Evolutionary conservation across 306 rosid species (phyloP), one percentile per base, ranked within the genome.

Genomic region (Cotoneaster glaucophyllus): DNA sequence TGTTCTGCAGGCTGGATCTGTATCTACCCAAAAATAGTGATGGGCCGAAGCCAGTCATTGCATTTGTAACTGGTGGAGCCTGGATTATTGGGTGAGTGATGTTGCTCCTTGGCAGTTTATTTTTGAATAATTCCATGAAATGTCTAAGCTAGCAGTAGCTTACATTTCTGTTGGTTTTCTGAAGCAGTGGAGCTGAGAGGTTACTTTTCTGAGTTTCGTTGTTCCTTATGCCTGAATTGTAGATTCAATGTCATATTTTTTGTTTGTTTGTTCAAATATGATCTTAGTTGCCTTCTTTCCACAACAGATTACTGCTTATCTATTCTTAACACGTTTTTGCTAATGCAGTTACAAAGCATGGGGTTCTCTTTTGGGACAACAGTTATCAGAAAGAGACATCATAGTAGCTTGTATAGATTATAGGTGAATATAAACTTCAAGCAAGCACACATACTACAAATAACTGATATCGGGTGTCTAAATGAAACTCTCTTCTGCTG

Each of bases 391-490:
- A 64, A 86, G 97, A 81, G 97, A 85, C 85, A 87, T 93, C 80
- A 87, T 93, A 68, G 97, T 93, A 79, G 97, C 98, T 41, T 93
- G 97, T 88, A 88, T 93, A 68, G 98, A 93, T 84, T 93, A 93
- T 90, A 87, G 98, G 98, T 93, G 80, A 69, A 22, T 6, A 32
- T 66, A 28, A 34, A 26, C 59, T 74, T 74, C 64, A 53, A 74
- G 63, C 39, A 41, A 54, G 37, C 44, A 22, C 58, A 25, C 64
- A 57, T 21, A n/a, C 59, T 57, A 69, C 13, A 68, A 48, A 62
- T 17, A 19, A 34, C 41, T 69, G 21, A 61, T 74, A 57, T 15
- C 34, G 39, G n/a, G 4, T 74, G 48, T 57, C 67, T 44, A 4
- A 24, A n/a, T 70, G 59, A 41, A 73, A 69, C 52, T 3, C 44